A percentile compares a stretch with the other conserved stretches of the same genome.
These are phyloP conservation scores for Psidium friedrichsthalianum DNA, from an alignment of 345 rosid species.

Conservation along the genomic window DNA sequence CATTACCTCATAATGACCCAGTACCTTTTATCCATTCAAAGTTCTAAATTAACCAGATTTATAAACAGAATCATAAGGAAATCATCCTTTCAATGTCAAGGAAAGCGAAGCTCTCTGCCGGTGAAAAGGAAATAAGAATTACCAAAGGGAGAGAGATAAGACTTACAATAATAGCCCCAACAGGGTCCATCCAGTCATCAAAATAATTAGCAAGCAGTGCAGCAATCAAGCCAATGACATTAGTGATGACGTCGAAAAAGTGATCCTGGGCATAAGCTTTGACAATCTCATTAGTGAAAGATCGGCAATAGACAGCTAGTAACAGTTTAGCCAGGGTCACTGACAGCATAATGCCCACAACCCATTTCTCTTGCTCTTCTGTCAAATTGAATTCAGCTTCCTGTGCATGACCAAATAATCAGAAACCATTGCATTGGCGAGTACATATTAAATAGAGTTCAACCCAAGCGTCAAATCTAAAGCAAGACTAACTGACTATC, in stretches of 20 bases:
- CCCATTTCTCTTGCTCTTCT: constrained; percentile 73
- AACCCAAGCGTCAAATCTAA: neutral
- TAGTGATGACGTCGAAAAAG: constrained; percentile 89
- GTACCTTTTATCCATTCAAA: neutral
- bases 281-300: constrained; percentile 75
- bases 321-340: constrained; percentile 77
- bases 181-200: constrained; percentile 85
- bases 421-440: neutral
- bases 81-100: neutral
- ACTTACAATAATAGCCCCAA: constrained; percentile 92
- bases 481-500: neutral
- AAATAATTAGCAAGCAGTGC: constrained; percentile 82
- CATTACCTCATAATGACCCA: neutral
- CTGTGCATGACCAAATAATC: constrained; percentile 22
- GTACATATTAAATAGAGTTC: neutral
- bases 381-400: constrained; percentile 57
- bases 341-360: constrained; percentile 87
- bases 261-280: constrained; percentile 98
- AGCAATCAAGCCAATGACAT: constrained; percentile 80
- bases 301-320: constrained; percentile 62
- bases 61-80: neutral
- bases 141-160: neutral
- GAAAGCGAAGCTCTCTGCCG: neutral
- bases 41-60: neutral
- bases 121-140: neutral